Base-by-base conservation (phyloP, 140 eudicot species). In the Senecio squalidus region DNA sequence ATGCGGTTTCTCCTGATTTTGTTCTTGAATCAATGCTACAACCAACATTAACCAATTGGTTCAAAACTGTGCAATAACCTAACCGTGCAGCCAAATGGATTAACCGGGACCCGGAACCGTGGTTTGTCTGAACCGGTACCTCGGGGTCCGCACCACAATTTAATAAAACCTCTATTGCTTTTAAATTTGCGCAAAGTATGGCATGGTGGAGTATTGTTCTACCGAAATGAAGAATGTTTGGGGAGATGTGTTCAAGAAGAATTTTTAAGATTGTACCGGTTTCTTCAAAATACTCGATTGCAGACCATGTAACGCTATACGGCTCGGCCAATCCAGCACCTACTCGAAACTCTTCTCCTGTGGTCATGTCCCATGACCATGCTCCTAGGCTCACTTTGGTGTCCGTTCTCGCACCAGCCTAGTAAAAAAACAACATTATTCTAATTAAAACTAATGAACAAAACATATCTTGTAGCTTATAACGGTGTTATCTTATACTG, bases 321-420 rank as follows among this genome's bases (percentile, higher is more conserved):
- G 97, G 95, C 58, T 90, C 97, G 46, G 94, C 97, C 45, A 90
- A 68, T 18, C 97, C 97, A 6, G 97, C 97, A 14, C 97, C 97
- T 8, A 90, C 97, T 26, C 95, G 80, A 41, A 81, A 78, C 64
- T 90, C 97, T 61, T 90, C 97, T 46, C 97, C 95, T 6, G 90
- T 83, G 48, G 73, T 62, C 47, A 57, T 51, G 66, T 90, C 97
- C 95, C 97, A 90, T 55, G 91, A 80, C 97, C 97, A 90, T 41
- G 97, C 97, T 31, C 97, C 97, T 25, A 90, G 69, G 40, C 84
- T 78, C 47, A 78, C 97, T 70, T 76, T 82, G 21, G 70, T 72
- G 72, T 86, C 97, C 16, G 80, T 80, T 75, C 85, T 77, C n/a
- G 76, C 83, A 41, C 87, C 86, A 25, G 63, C 83, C 94, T 90